These are phyloP conservation scores for Fusarium concolor DNA, from an alignment of 2,329 filamentous ascomycete genomes.

Conservation along the genomic window DNA sequence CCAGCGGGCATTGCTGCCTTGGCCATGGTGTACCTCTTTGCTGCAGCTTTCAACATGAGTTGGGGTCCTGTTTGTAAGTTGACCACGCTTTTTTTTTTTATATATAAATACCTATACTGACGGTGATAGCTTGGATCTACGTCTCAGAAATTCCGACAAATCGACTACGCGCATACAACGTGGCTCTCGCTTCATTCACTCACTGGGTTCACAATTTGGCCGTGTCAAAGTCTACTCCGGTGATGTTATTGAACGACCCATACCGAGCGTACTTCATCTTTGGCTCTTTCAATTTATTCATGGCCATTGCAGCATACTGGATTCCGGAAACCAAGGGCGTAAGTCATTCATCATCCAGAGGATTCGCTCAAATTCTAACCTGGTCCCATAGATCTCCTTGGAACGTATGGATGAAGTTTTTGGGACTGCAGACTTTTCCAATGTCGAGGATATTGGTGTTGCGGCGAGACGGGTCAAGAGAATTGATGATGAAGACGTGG, in stretches of 20 bases:
- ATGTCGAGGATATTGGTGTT: slow-evolving; percentile 26
- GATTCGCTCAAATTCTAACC: neutral
- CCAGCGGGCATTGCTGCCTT: slow-evolving; percentile 62
- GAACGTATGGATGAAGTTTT: slow-evolving; percentile 38
- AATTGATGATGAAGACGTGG: slow-evolving; percentile 29
- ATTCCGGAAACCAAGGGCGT: slow-evolving; percentile 69
- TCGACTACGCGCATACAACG: slow-evolving; percentile 68
- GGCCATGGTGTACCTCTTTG: slow-evolving; percentile 73
- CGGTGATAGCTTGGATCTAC: slow-evolving; percentile 53
- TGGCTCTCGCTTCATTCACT: slow-evolving; percentile 69
- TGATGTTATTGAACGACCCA: slow-evolving; percentile 63
- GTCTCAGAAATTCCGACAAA: slow-evolving; percentile 72
- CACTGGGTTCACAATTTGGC: slow-evolving; percentile 75
- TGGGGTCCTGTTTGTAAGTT: slow-evolving; percentile 72
- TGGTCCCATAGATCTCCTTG: slow-evolving; percentile 24
- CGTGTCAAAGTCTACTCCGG: slow-evolving; percentile 69
- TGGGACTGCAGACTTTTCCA: slow-evolving; percentile 32
- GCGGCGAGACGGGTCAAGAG: slow-evolving; percentile 17
- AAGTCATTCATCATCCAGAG: slow-evolving; percentile 16
- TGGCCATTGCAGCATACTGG: slow-evolving; percentile 62
- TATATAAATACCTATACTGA: neutral
- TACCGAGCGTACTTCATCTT: slow-evolving; percentile 68
- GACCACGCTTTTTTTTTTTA: too few species aligned
- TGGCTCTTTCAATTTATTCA: slow-evolving; percentile 66
- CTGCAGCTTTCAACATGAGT: slow-evolving; percentile 70